Evolutionary conservation across 306 rosid genomes (phyloP).

Genomic region (Pyrus bretschneideri): DNA sequence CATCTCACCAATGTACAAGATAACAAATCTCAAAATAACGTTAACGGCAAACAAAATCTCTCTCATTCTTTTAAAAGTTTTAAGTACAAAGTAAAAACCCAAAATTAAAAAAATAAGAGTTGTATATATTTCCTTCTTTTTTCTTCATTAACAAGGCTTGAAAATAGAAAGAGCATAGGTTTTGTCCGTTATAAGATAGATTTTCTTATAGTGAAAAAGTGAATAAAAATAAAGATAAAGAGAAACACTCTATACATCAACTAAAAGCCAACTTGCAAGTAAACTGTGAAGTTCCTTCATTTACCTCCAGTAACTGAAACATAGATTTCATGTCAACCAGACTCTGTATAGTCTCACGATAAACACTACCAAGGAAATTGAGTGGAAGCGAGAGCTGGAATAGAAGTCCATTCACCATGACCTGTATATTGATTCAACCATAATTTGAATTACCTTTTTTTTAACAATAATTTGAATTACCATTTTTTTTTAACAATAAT

Average conservation of each 20-base stretch:
- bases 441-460: background rate
- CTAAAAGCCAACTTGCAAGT: constrained; percentile 12
- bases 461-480: background rate
- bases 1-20: background rate
- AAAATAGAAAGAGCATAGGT: background rate
- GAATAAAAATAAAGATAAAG: background rate
- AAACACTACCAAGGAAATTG: constrained; percentile 95
- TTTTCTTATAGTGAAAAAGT: background rate
- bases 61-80: background rate
- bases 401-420: constrained; percentile 98
- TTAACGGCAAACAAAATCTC: background rate
- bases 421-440: constrained; percentile 42
- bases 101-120: background rate
- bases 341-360: constrained; percentile 95
- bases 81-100: background rate
- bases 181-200: background rate
- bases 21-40: background rate
- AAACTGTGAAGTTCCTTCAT: constrained; percentile 12
- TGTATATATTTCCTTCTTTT: background rate
- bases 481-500: no score
- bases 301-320: constrained; percentile 99
- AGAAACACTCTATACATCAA: background rate
- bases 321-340: constrained; percentile 92
- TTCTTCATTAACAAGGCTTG: background rate
- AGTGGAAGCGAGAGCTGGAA: constrained; percentile 98